A percentile compares a stretch with the other conserved stretches of the same genome.
Conservation (phyloP, 306 rosid species). For the Glycine latifolia region DNA sequence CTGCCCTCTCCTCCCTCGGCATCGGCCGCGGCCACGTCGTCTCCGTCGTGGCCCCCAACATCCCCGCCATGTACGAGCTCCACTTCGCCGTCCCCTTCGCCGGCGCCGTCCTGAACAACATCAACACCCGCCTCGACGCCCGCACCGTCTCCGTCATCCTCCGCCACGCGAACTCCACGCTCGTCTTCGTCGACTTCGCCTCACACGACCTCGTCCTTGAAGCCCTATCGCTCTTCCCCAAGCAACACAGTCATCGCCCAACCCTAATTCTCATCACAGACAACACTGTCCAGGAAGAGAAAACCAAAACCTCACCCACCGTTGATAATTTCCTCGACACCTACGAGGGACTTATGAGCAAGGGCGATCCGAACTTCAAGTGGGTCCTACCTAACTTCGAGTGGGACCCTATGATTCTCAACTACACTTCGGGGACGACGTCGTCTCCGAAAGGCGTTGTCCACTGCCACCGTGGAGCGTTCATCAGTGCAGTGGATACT, state of each 20-base stretch:
- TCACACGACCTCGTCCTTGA: conserved; percentile 48
- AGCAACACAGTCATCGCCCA: conserved; percentile 35
- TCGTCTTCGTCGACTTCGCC: conserved; percentile 62
- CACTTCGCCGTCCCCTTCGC: conserved; percentile 83
- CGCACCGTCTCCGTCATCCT: conserved; percentile 62
- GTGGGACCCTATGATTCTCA: conserved; percentile 67
- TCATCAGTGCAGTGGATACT: conserved; percentile 46
- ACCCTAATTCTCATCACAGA: conserved; percentile 57
- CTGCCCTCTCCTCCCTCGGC: conserved; percentile 59
- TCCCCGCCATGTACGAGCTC: conserved; percentile 84
- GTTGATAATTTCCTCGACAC: conserved; percentile 25
- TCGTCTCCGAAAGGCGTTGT: conserved; percentile 79
- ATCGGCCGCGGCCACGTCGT: conserved; percentile 61
- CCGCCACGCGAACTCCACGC: conserved; percentile 63
- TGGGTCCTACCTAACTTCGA: conserved; percentile 60
- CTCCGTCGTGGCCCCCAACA: conserved; percentile 73
- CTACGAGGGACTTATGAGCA: conserved; percentile 52
- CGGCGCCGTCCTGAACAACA: conserved; percentile 66
- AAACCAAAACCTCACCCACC: neutral
- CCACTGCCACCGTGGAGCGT: conserved; percentile 63
- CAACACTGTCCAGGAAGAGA: neutral
- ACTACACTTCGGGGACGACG: conserved; percentile 79
- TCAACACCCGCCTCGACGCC: conserved; percentile 79
- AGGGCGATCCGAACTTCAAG: conserved; percentile 55
- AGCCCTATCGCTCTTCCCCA: conserved; percentile 50